Conservation (phyloP, 2,329 filamentous ascomycete genomes). For the Lachnellula arida region DNA sequence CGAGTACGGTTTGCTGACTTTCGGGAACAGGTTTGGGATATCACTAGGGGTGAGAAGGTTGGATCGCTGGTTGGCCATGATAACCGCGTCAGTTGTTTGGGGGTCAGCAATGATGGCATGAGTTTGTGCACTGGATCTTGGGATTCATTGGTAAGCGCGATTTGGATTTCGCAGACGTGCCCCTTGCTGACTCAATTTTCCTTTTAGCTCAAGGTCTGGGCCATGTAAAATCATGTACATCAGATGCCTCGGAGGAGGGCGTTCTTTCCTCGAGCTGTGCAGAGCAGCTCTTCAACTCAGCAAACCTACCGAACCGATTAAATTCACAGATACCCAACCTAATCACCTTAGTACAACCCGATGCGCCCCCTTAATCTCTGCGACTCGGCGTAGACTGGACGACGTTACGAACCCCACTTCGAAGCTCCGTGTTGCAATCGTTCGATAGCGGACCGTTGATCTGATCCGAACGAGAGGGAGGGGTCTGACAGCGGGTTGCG, state of each 20-base stretch:
- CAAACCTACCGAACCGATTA: slow-evolving; percentile 15
- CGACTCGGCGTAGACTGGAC: slow-evolving; percentile 41
- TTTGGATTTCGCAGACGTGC: background rate
- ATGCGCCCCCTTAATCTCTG: slow-evolving; percentile 39
- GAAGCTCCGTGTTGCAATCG: slow-evolving; percentile 32
- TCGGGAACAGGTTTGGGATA: slow-evolving; percentile 80
- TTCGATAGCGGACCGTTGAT: slow-evolving; percentile 29
- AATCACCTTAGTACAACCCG: slow-evolving; percentile 31
- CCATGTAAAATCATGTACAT: slow-evolving; percentile 39
- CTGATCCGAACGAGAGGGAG: slow-evolving; percentile 18
- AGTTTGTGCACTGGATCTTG: slow-evolving; percentile 99
- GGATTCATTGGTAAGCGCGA: slow-evolving; percentile 85
- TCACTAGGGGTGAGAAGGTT: slow-evolving; percentile 93
- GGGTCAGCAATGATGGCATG: slow-evolving; percentile 98
- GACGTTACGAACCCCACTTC: slow-evolving; percentile 43
- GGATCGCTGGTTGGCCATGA: slow-evolving; percentile 95
- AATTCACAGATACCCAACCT: slow-evolving; percentile 31
- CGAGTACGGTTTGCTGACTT: background rate
- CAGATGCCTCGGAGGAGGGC: slow-evolving; percentile 19
- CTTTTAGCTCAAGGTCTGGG: slow-evolving; percentile 78
- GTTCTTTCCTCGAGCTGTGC: slow-evolving; percentile 22
- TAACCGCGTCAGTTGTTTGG: slow-evolving; percentile 97
- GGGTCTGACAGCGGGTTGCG: slow-evolving; percentile 22
- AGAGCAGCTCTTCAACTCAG: slow-evolving; percentile 20
- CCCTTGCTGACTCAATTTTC: slow-evolving; percentile 8